Percentiles rank a stretch among this genome's conserved stretches.
Evolutionary conservation across 1,284 basidiomycete species (phyloP).

Genomic region (Phylloporus sp.): DNA sequence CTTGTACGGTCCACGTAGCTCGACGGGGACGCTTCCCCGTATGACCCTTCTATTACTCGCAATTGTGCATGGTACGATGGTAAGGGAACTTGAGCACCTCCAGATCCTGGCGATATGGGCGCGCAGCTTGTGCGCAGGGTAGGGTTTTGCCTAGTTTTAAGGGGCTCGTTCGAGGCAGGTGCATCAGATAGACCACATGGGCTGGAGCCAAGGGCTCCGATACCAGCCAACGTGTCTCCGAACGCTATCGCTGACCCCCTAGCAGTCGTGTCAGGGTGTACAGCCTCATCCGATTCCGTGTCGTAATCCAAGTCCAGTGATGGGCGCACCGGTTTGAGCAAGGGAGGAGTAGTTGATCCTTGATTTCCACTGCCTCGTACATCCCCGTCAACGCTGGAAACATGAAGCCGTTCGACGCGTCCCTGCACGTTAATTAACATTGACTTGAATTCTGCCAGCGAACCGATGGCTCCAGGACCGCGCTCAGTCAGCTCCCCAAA

Average conservation of each 20-base stretch:
- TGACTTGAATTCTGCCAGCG: constrained; percentile 31
- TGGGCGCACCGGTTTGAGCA: constrained; percentile 28
- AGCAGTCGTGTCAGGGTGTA: constrained; percentile 12
- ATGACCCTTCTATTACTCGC: constrained; percentile 15
- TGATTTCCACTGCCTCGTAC: constrained; percentile 31
- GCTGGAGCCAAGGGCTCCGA: neutral
- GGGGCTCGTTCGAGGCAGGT: neutral
- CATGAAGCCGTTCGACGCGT: constrained; percentile 29
- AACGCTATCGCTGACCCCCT: constrained; percentile 7
- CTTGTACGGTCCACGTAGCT: neutral
- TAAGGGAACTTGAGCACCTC: constrained; percentile 3
- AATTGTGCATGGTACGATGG: constrained; percentile 6
- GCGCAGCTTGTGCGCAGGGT: constrained; percentile 25
- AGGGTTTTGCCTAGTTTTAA: constrained; percentile 21
- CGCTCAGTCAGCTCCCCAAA: constrained; percentile 15
- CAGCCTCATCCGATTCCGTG: constrained; percentile 19
- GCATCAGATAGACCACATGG: constrained; percentile 6
- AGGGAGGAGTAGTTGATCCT: constrained; percentile 32
- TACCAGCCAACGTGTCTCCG: constrained; percentile 7
- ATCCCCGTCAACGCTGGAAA: constrained; percentile 24
- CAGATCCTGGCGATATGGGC: constrained; percentile 5
- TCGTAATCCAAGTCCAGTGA: constrained; percentile 30
- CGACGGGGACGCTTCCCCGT: constrained; percentile 23
- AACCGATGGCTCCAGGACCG: constrained; percentile 5
- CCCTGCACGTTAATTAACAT: constrained; percentile 36